These are phyloP conservation scores for Canavalia ensiformis DNA, from an alignment of 306 rosid species.

Conservation along the genomic window DNA sequence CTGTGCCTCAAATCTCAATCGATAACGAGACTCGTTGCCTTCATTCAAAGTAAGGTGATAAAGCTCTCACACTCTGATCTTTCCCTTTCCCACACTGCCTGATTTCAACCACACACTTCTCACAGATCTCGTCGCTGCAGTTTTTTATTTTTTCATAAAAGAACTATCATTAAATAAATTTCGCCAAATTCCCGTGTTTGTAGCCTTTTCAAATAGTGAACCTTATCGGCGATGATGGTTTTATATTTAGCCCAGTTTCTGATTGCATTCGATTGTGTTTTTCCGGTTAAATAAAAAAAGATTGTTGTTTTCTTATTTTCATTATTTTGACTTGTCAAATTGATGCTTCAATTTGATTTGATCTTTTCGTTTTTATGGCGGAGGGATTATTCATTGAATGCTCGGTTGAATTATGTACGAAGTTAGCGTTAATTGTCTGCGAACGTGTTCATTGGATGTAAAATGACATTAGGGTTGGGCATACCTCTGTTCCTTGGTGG, in stretches of 20 bases:
- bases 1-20: constrained; percentile 40
- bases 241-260: not conserved
- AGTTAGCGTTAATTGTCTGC: not conserved
- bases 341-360: constrained; percentile 2
- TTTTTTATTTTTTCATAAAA: not conserved
- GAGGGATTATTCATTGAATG: not conserved
- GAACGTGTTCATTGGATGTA: not conserved
- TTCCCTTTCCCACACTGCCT: not conserved
- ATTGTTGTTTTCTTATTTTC: not conserved
- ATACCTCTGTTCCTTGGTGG: not conserved
- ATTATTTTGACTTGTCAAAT: not conserved
- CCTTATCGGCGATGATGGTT: not conserved
- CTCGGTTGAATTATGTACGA: not conserved
- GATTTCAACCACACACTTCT: not conserved
- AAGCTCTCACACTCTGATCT: not conserved
- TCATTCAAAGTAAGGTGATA: constrained; percentile 40
- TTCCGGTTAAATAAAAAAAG: not conserved
- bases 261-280: not conserved
- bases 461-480: not conserved
- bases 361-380: not conserved
- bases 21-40: not conserved
- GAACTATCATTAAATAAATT: not conserved
- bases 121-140: constrained; percentile 17
- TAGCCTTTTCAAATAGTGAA: not conserved
- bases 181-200: not conserved